Evolutionary conservation across 139 green algal species (phyloP), one percentile per base, ranked within the genome.

Genomic region (Chloropicon primus): DNA sequence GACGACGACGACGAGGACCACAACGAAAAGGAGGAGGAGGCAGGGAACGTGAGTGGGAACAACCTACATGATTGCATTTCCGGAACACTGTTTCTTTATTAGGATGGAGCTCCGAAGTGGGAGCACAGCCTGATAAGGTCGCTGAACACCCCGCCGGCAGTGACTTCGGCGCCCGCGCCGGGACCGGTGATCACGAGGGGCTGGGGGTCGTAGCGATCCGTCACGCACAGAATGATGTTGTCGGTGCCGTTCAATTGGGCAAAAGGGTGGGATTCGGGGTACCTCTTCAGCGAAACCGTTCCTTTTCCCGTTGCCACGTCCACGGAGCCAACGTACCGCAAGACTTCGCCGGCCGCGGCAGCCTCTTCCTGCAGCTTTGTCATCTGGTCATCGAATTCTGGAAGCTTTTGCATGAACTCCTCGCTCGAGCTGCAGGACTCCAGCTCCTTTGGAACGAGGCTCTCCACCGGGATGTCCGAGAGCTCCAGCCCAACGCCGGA

Each of bases 121-220:
- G 92, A 88, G 1, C 91, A 90, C 27, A 99, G 87, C 26, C 91
- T 81, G 23, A 99, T 84, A 23, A 99, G 77, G 86, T 99, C 95
- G 22, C 84, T 90, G 83, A 99, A 99, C 0, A 99, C 93, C 21
- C 95, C 95, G 2, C 88, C 94, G 0, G 95, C 95, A 2, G 95
- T 99, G 0, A 99, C 95, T 74, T 96, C 95, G 1, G 92, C 92
- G 0, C 95, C 95, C 0, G 95, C 95, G 25, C 95, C 95, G 0
- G 95, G 95, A 0, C 95, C 95, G 1, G 88, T 80, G 21, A 98
- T 88, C 26, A 95, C 91, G 22, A 98, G 84, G 2, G 92, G 87
- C 28, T 86, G 80, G 2, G 54, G 41, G 22, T 74, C 17, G 77
- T 88, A 88, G 2, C 75, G 24, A 21, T 82, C 26, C 0, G 92